phyloP scores from a whole-genome alignment of 2,329 filamentous ascomycete genomes.

The Alternaria triticina region DNA sequence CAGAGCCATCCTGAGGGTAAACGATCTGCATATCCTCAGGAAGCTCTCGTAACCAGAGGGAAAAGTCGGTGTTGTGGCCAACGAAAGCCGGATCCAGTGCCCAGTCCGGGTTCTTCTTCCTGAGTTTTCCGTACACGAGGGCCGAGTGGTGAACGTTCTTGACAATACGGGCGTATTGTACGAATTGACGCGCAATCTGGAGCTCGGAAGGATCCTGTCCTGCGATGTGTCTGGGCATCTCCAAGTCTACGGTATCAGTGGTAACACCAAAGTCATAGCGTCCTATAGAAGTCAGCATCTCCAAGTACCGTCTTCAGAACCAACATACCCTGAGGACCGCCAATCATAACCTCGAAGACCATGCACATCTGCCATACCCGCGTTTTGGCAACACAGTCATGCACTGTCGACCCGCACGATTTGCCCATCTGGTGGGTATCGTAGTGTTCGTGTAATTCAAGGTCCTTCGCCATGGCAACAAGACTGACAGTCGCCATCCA shows the following conservation, averaged over 20 bases:
- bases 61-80: conserved; percentile 77
- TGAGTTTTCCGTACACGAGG: conserved; percentile 73
- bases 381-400: conserved; percentile 84
- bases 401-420: conserved; percentile 69
- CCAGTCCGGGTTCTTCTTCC: conserved; percentile 82
- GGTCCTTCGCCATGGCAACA: conserved; percentile 89
- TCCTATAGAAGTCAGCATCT: conserved; percentile 45
- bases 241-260: conserved; percentile 77
- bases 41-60: conserved; percentile 76
- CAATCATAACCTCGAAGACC: conserved; percentile 88
- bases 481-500: conserved; percentile 96
- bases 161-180: conserved; percentile 78
- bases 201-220: conserved; percentile 78
- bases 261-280: conserved; percentile 80
- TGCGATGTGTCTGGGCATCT: conserved; percentile 66
- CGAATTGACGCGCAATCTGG: conserved; percentile 81
- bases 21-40: conserved; percentile 78
- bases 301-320: neutral
- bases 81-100: conserved; percentile 83
- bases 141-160: conserved; percentile 81
- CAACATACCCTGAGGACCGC: conserved; percentile 81
- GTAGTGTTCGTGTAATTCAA: conserved; percentile 86
- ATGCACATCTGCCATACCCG: conserved; percentile 90
- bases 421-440: conserved; percentile 76
- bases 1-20: conserved; percentile 77